Evolutionary conservation across 2,329 filamentous ascomycete genomes (phyloP).

Genomic region (Periconia sp.): DNA sequence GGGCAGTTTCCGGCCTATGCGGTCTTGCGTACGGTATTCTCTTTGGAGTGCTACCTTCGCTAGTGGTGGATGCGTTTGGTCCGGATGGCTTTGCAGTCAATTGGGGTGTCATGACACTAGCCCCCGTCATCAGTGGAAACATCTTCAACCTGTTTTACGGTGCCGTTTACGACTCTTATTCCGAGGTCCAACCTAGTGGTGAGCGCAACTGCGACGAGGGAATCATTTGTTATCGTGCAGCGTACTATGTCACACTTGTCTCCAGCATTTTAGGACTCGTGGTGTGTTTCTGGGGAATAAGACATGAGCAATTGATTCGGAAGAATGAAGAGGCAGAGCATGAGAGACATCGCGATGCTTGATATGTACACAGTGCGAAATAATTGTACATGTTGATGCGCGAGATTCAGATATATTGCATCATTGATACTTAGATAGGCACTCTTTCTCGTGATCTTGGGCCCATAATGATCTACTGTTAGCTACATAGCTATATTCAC

Average conservation of each 20-base stretch:
- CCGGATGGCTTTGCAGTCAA: constrained; percentile 88
- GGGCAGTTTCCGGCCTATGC: constrained; percentile 77
- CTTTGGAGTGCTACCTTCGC: constrained; percentile 90
- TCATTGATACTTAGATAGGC: no score
- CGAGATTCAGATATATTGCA: no score
- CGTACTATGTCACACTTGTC: constrained; percentile 77
- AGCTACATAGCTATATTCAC: no score
- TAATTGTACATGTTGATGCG: not conserved
- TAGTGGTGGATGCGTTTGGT: constrained; percentile 85
- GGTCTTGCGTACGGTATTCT: constrained; percentile 91
- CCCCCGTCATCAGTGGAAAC: constrained; percentile 84
- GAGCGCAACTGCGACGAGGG: constrained; percentile 77
- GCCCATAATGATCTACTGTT: no score
- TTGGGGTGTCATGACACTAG: constrained; percentile 93
- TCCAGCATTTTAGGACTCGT: constrained; percentile 70
- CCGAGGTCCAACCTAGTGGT: constrained; percentile 66
- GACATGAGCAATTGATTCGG: constrained; percentile 53
- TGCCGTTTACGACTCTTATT: constrained; percentile 77
- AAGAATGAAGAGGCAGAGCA: constrained; percentile 34
- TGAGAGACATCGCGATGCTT: constrained; percentile 35
- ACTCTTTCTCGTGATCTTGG: no score
- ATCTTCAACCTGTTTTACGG: constrained; percentile 94
- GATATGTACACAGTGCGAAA: not conserved
- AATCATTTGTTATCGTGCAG: constrained; percentile 74
- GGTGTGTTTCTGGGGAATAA: constrained; percentile 72